Evolutionary conservation across 305 asterid genomes (phyloP), one percentile per base, ranked within the genome.

Genomic region (Ajuga reptans): DNA sequence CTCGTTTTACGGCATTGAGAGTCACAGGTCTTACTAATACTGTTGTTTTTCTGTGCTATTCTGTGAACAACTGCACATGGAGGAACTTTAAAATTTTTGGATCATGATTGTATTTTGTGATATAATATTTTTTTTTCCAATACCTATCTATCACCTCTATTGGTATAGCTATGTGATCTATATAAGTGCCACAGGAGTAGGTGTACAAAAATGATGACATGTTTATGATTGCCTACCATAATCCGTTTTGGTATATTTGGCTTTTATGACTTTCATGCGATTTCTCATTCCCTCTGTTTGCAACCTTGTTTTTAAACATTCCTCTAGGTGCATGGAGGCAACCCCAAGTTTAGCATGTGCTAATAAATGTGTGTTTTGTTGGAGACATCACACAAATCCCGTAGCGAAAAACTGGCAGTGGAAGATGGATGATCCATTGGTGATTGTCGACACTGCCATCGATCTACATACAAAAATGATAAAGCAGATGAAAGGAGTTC

Each of bases 331-430:
- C 86, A 93, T 90, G 98, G 97, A 93, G 86, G 86, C 97, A 52
- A 90, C 98, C 67, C 98, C 98, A 60, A 93, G 98, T 79, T 85
- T 93, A 79, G 97, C 97, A 71, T 93, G 98, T 76, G 97, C 98
- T 1, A 93, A 93, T 81, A 93, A 90, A 82, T 93, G 98, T 41
- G 95, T 93, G 52, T 93, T 93, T 81, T 89, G 98, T 75, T 93
- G 97, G 97, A 88, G 97, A 78, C 96, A 93, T 83, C 98, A 90
- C 80, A 90, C 98, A 27, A 93, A 90, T 75, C 97, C 97, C 1
- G 98, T 89, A 5, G 96, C 87, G 73, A 93, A 88, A 83, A 86
- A 87, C 86, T 93, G 98, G 95, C 83, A 71, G 65, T 93, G 98
- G 98, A 93, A 93, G 84, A 93, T 93, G 98, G 98, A 90, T 58